Base-by-base conservation (phyloP, 2,329 filamentous ascomycete species). In the Neofusicoccum umdonicola region DNA sequence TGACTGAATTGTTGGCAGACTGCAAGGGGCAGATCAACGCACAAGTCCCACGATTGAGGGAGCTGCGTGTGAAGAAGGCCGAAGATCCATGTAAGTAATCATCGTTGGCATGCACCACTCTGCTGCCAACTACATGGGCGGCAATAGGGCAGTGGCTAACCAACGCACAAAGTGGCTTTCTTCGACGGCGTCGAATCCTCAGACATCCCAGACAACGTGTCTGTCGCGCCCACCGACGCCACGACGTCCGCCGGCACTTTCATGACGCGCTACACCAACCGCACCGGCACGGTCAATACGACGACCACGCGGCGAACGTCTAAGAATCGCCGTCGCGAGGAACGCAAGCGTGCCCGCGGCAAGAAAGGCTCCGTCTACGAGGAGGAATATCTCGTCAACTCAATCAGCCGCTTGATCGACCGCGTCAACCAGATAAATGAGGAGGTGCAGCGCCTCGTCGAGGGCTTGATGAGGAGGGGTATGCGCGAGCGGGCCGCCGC, bases 321-420 rank as follows among this genome's bases (percentile, higher is more conserved):
- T 73, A 96, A 95, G 82, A 97, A 96, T 74, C 88, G 93, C 61
- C 84, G 90, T 27, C 85, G 93, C 19, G 95, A 99, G 78, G 95
- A 99, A 82, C 88, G 96, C 76, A 99, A 99, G 84, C 88, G 94
- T 15, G 95, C 95, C 0, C 84, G 92, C 7, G 95, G 95, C 27
- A 94, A 97, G 76, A 98, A 98, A 82, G 95, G 95, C 11, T 97
- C 92, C 15, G 91, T 99, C 4, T 99, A 99, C 77, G 95, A 99
- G 77, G 94, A 98, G 74, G 95, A 98, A 77, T 99, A 99, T 76
- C 85, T 99, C 4, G 89, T 97, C 65, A 95, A 93, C 76, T 94
- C 90, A 69, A 88, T 98, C 41, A 86, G 89, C 12, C 84, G 95
- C 27, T 83, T 99, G 39, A 86, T 97, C 13, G 92, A 96, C 75